A percentile compares a stretch with the other conserved stretches of the same genome.
These are phyloP conservation scores for Rubroshorea leprosula DNA, from an alignment of 345 rosid genomes.

Conservation along the genomic window DNA sequence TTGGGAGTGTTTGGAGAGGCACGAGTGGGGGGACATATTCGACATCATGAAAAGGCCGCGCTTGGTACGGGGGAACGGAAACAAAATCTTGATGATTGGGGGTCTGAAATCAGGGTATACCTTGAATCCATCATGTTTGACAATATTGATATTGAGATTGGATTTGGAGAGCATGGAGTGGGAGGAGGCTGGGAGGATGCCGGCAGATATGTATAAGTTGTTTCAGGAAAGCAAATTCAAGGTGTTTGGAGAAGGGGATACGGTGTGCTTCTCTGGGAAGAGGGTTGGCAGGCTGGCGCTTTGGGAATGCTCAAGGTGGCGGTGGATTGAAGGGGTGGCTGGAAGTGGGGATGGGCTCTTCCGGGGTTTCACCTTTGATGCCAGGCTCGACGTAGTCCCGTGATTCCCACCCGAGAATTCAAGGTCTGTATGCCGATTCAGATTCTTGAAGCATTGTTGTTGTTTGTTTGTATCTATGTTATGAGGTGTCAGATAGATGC, in stretches of 20 bases:
- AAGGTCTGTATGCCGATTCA: constrained; percentile 3
- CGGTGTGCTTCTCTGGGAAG: constrained; percentile 76
- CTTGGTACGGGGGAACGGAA: constrained; percentile 50
- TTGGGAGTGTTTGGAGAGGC: constrained; percentile 73
- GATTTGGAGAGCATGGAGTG: constrained; percentile 78
- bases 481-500: background rate
- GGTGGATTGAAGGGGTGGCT: constrained; percentile 77
- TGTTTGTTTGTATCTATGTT: background rate
- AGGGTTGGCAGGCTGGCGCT: constrained; percentile 63
- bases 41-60: constrained; percentile 83
- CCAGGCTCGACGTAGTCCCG: constrained; percentile 45
- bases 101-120: constrained; percentile 69
- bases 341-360: constrained; percentile 57
- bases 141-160: constrained; percentile 67
- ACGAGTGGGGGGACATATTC: constrained; percentile 81
- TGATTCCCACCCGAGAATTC: constrained; percentile 20
- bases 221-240: constrained; percentile 80
- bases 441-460: background rate
- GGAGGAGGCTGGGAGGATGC: constrained; percentile 92
- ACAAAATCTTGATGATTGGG: constrained; percentile 70
- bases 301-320: constrained; percentile 70
- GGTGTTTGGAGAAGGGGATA: constrained; percentile 83
- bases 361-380: constrained; percentile 74
- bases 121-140: constrained; percentile 68
- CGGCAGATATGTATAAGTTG: constrained; percentile 60